Evolutionary conservation across 75 land plant species (phyloP).

Genomic region (Chamaecyparis obtusa): DNA sequence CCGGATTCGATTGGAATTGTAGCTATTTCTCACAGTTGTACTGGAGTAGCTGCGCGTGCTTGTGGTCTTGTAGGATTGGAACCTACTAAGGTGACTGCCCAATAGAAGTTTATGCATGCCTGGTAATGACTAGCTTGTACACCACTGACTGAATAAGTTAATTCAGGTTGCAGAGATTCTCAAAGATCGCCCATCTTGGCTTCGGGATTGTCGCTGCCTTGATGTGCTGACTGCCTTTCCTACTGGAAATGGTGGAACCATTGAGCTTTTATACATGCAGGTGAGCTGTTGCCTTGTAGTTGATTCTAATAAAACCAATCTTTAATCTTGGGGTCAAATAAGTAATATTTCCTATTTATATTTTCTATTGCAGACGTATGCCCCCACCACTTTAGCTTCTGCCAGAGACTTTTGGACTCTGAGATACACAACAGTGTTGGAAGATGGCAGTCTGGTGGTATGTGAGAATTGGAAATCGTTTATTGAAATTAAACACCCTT

Average conservation of each 20-base stretch:
- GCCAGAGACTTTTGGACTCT: constrained; percentile 88
- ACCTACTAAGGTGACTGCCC: constrained; percentile 61
- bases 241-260: constrained; percentile 81
- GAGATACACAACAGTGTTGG: constrained; percentile 75
- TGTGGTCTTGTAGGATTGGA: constrained; percentile 93
- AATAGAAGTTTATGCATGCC: background rate
- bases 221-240: constrained; percentile 67
- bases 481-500: background rate
- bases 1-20: constrained; percentile 99
- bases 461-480: background rate
- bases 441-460: constrained; percentile 96
- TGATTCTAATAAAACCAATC: background rate
- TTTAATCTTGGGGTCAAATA: background rate
- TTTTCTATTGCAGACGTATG: constrained; percentile 60
- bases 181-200: constrained; percentile 91
- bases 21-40: constrained; percentile 83
- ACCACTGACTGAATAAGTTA: background rate
- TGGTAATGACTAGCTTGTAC: background rate
- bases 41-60: constrained; percentile 96
- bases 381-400: constrained; percentile 86
- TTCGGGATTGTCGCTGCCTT: constrained; percentile 84
- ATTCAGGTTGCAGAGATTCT: constrained; percentile 82
- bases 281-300: constrained; percentile 18
- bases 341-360: background rate
- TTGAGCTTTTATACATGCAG: constrained; percentile 93